Conservation (phyloP, 2,329 filamentous ascomycete species). For the Colletotrichum lindemuthianum region DNA sequence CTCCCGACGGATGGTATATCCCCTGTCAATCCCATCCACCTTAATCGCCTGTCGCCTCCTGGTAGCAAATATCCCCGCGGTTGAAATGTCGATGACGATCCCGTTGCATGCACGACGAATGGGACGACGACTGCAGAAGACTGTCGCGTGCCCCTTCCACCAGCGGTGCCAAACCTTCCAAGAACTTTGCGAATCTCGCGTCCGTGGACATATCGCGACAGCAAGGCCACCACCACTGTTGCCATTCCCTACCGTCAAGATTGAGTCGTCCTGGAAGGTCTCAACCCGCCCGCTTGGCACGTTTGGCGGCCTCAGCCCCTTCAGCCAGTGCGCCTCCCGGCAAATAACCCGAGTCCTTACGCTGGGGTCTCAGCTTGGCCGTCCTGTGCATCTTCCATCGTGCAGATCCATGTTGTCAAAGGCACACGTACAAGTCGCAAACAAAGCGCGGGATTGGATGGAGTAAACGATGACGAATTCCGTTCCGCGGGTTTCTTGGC, state of each 20-base stretch:
- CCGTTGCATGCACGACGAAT: conserved; percentile 13
- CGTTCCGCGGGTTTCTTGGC: no score
- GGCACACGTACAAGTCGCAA: no score
- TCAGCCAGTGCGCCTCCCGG: conserved; percentile 4
- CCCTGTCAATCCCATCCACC: background rate
- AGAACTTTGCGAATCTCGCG: no score
- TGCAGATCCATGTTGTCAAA: no score
- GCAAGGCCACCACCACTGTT: no score
- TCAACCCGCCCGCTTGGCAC: conserved; percentile 21
- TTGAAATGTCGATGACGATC: conserved; percentile 21
- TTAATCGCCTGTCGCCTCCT: background rate
- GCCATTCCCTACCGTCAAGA: conserved; percentile 9
- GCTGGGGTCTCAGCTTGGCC: conserved; percentile 23
- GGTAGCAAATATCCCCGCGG: background rate
- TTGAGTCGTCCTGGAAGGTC: conserved; percentile 18
- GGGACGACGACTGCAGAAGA: background rate
- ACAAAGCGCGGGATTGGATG: no score
- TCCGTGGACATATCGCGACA: no score
- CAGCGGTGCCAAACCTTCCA: no score
- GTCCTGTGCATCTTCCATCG: conserved; percentile 5
- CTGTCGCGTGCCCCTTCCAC: conserved; percentile 22
- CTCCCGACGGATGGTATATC: background rate
- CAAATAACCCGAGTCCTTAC: conserved; percentile 21
- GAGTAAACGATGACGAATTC: no score
- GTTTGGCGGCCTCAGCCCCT: conserved; percentile 17